These are phyloP conservation scores for Cystobasidiaceae sp. DNA, from an alignment of 1,284 basidiomycete genomes.

Conservation along the genomic window DNA sequence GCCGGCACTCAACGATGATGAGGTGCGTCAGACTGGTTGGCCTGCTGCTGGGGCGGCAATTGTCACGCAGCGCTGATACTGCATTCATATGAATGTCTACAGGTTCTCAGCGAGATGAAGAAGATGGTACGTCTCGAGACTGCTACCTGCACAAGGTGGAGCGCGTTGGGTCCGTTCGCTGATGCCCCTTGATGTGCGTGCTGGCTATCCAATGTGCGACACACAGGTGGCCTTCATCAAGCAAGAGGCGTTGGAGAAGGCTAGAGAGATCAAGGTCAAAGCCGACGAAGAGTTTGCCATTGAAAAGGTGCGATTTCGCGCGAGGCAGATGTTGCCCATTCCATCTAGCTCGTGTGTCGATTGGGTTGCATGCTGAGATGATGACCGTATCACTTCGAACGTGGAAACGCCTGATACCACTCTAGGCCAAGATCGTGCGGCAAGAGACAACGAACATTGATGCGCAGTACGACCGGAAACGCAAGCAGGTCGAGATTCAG, in stretches of 20 bases:
- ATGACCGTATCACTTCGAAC: too few relatives aligned
- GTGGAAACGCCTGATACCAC: neutral
- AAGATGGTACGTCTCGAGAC: constrained; percentile 71
- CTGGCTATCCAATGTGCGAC: neutral
- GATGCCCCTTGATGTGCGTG: neutral
- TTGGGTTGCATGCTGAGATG: neutral
- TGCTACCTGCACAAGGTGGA: neutral
- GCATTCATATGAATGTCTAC: neutral
- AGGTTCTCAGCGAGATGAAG: constrained; percentile 89
- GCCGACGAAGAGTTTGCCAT: constrained; percentile 96
- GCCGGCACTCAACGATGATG: constrained; percentile 67
- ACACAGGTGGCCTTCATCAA: constrained; percentile 87
- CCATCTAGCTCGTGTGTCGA: neutral
- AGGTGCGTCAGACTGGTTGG: constrained; percentile 47
- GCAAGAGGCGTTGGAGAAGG: constrained; percentile 93
- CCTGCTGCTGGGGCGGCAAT: neutral
- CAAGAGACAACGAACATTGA: constrained; percentile 90
- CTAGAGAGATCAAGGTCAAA: constrained; percentile 90
- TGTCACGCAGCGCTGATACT: neutral
- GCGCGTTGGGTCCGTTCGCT: neutral
- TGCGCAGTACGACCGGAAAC: constrained; percentile 85
- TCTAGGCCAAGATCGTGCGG: constrained; percentile 86
- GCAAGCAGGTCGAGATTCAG: constrained; percentile 80
- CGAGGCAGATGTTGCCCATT: neutral
- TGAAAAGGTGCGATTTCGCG: constrained; percentile 64